phyloP scores from a whole-genome alignment of 768 basidiomycete species.

The Amanita rubescens region DNA sequence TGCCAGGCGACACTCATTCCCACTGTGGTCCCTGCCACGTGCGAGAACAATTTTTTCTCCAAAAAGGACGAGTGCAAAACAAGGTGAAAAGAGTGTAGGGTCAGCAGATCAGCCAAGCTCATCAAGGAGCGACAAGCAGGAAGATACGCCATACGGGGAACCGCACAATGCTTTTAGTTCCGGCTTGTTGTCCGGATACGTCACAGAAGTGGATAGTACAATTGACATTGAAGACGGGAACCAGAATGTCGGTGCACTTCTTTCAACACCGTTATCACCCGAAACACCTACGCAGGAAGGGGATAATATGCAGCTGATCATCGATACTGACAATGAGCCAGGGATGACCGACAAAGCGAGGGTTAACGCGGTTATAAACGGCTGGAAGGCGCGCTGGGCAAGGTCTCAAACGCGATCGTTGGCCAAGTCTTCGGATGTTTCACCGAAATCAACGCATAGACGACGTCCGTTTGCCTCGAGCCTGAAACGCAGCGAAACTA shows the following conservation, averaged over 20 bases:
- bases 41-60: background rate
- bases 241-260: background rate
- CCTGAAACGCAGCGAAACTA: slow-evolving; percentile 36
- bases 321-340: slow-evolving; percentile 21
- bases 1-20: slow-evolving; percentile 5
- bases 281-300: background rate
- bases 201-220: background rate
- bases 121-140: background rate
- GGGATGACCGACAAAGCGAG: slow-evolving; percentile 11
- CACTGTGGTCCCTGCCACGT: slow-evolving; percentile 5
- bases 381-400: slow-evolving; percentile 25
- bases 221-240: background rate
- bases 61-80: background rate
- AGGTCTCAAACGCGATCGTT: background rate
- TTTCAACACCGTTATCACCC: slow-evolving; percentile 1
- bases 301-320: background rate
- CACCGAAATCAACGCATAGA: slow-evolving; percentile 15
- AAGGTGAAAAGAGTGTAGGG: background rate
- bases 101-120: background rate
- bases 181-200: background rate
- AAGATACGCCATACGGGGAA: background rate
- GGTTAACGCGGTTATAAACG: slow-evolving; percentile 19
- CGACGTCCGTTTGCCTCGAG: slow-evolving; percentile 14
- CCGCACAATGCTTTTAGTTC: background rate
- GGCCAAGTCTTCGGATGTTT: slow-evolving; percentile 11